phyloP scores from a whole-genome alignment of 1,139 yeast species.

The Hemisphaericaspora xylofermentans region DNA sequence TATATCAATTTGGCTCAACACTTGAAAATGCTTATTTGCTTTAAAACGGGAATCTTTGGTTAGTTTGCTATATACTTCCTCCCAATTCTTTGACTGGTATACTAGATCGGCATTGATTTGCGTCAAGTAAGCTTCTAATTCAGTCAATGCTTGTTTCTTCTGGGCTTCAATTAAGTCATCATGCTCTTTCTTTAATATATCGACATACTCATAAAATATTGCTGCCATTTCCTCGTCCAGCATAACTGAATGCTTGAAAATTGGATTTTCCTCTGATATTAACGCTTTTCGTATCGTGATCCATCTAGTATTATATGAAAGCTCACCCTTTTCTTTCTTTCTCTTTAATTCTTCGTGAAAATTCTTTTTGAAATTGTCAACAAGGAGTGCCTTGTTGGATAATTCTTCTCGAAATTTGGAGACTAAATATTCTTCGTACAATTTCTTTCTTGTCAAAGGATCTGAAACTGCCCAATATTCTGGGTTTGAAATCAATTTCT shows the following conservation, averaged over 20 bases:
- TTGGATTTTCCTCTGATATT: slow-evolving; percentile 61
- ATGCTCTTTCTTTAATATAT: slow-evolving; percentile 37
- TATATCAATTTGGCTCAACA: slow-evolving; percentile 59
- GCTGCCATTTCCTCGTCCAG: slow-evolving; percentile 55
- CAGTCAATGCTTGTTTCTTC: slow-evolving; percentile 50
- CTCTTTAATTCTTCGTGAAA: slow-evolving; percentile 50
- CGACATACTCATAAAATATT: slow-evolving; percentile 52
- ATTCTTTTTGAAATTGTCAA: slow-evolving; percentile 54
- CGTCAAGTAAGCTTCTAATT: slow-evolving; percentile 49
- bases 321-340: slow-evolving; percentile 30
- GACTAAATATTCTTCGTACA: slow-evolving; percentile 65
- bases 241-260: slow-evolving; percentile 62
- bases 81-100: slow-evolving; percentile 42
- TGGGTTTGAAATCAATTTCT: slow-evolving; percentile 55
- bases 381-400: slow-evolving; percentile 50
- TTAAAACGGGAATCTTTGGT: slow-evolving; percentile 51
- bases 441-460: slow-evolving; percentile 56
- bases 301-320: slow-evolving; percentile 71
- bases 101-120: slow-evolving; percentile 35
- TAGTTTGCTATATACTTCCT: slow-evolving; percentile 38
- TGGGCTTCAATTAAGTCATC: slow-evolving; percentile 28
- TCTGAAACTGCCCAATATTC: slow-evolving; percentile 70
- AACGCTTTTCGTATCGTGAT: slow-evolving; percentile 43
- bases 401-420: slow-evolving; percentile 56
- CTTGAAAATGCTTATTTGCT: slow-evolving; percentile 57